Percentiles rank a stretch among this genome's conserved stretches.
Evolutionary conservation across 2,329 filamentous ascomycete genomes (phyloP).

Genomic region (Trichoderma citrinoviride): DNA sequence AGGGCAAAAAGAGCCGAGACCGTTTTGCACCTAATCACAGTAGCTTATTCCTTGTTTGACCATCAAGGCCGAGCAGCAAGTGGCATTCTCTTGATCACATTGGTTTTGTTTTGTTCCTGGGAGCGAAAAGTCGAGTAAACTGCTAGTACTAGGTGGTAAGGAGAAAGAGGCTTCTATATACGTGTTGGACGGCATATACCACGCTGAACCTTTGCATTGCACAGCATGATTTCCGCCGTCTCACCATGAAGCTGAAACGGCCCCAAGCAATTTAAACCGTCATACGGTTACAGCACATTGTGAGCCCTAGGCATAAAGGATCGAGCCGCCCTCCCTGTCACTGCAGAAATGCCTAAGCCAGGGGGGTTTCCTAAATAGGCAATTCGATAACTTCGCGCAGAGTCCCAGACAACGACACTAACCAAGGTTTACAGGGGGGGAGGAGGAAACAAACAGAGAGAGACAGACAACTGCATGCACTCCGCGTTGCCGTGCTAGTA

Average conservation of each 20-base stretch:
- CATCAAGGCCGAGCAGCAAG: neutral
- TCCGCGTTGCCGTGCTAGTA: neutral
- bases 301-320: constrained; percentile 1
- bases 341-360: neutral
- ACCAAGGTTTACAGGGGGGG: neutral
- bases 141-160: no score
- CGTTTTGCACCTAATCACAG: neutral
- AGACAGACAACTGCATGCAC: neutral
- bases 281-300: constrained; percentile 5
- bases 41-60: neutral
- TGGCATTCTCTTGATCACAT: neutral
- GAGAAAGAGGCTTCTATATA: neutral
- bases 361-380: constrained; percentile 14
- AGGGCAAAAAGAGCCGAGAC: constrained; percentile 11
- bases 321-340: neutral
- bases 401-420: neutral
- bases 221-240: neutral
- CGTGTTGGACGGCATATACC: neutral
- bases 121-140: no score
- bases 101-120: neutral
- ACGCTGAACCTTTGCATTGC: neutral
- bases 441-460: neutral
- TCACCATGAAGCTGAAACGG: constrained; percentile 1
- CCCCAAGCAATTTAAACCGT: neutral
- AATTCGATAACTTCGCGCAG: constrained; percentile 18